Conservation (phyloP, 2,329 filamentous ascomycete species). For the Zasmidium citrigriseum region DNA sequence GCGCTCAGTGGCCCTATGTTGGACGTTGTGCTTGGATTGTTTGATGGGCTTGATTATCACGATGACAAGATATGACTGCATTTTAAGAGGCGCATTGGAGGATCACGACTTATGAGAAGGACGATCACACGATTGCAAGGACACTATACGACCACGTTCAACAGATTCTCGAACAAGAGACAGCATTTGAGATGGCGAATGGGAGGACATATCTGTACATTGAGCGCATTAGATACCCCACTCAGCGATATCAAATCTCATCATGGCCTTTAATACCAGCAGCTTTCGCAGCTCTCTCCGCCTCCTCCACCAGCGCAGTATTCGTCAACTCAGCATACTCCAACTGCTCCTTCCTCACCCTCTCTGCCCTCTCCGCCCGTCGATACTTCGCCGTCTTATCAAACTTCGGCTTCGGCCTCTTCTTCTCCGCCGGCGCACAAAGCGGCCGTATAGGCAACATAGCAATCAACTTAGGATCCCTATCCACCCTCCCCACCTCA, state of each 20-base stretch:
- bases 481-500: conserved; percentile 72
- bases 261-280: neutral
- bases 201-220: neutral
- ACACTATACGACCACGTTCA: neutral
- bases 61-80: conserved; percentile 24
- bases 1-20: conserved; percentile 47
- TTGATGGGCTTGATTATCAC: conserved; percentile 48
- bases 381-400: conserved; percentile 19
- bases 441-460: conserved; percentile 43
- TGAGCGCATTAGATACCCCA: neutral
- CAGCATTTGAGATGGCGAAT: neutral
- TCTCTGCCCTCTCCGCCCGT: conserved; percentile 10
- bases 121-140: neutral
- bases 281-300: neutral
- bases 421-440: conserved; percentile 63
- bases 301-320: conserved; percentile 6
- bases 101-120: neutral
- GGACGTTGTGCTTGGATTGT: conserved; percentile 48
- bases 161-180: neutral
- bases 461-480: conserved; percentile 63
- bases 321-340: conserved; percentile 7
- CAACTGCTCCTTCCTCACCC: conserved; percentile 8
- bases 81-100: conserved; percentile 3
- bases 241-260: conserved; percentile 5
- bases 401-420: conserved; percentile 53